phyloP scores from a whole-genome alignment of 2,329 filamentous ascomycete species.

The Cytospora paraplurivora region DNA sequence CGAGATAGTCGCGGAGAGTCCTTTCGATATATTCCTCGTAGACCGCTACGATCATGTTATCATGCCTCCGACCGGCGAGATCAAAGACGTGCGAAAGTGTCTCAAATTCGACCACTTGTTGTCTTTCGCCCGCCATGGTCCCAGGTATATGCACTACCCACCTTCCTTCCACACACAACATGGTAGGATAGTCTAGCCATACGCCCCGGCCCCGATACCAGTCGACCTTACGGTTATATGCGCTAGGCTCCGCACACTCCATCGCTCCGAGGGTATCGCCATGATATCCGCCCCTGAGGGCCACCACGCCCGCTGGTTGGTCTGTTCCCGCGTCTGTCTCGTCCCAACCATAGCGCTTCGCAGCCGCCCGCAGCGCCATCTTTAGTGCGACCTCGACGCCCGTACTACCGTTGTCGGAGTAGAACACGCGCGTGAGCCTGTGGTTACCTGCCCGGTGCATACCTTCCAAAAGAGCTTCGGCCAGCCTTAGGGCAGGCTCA shows the following conservation, averaged over 20 bases:
- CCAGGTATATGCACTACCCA: constrained; percentile 66
- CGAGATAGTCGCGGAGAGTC: constrained; percentile 53
- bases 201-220: constrained; percentile 80
- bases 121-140: constrained; percentile 47
- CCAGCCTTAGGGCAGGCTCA: constrained; percentile 71
- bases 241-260: constrained; percentile 78
- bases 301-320: constrained; percentile 66
- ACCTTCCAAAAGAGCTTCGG: constrained; percentile 62
- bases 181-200: constrained; percentile 79
- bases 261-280: constrained; percentile 88
- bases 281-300: constrained; percentile 79
- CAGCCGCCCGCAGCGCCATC: constrained; percentile 75
- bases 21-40: constrained; percentile 63
- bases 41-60: constrained; percentile 37
- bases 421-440: constrained; percentile 72
- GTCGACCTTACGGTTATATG: constrained; percentile 80
- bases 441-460: constrained; percentile 55
- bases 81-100: constrained; percentile 64
- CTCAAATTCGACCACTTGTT: constrained; percentile 40
- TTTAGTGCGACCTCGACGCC: constrained; percentile 84
- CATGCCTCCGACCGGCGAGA: constrained; percentile 37
- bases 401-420: constrained; percentile 81
- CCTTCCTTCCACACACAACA: constrained; percentile 64
- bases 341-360: constrained; percentile 67
- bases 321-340: constrained; percentile 30